Evolutionary conservation across 805 yeast species (phyloP).

Genomic region (Kluyveromyces nonfermentans): DNA sequence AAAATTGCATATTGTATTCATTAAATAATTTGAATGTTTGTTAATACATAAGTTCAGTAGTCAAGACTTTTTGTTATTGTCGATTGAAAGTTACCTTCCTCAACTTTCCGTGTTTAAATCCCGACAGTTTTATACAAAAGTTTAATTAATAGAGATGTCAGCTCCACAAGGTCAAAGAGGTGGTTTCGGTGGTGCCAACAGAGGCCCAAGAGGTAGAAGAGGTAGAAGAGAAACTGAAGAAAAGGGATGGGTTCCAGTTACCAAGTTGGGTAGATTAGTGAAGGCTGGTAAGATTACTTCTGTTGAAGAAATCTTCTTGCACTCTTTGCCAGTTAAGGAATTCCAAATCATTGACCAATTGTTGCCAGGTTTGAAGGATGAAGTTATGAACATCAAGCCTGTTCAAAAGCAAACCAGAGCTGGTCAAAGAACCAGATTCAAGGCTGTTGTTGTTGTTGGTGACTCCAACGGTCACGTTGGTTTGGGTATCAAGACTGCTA

Average conservation of each 20-base stretch:
- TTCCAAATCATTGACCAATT: constrained; percentile 96
- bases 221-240: constrained; percentile 82
- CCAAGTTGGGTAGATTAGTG: constrained; percentile 99
- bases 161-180: constrained; percentile 37
- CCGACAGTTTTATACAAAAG: constrained; percentile 30
- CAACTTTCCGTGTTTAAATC: constrained; percentile 44
- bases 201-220: constrained; percentile 55
- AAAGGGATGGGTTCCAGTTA: constrained; percentile 99
- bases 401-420: constrained; percentile 99
- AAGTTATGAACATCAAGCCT: constrained; percentile 99
- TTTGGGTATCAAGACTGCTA: constrained; percentile 99
- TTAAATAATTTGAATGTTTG: too few relatives aligned
- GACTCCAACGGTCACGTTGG: constrained; percentile 99
- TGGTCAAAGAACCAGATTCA: constrained; percentile 99
- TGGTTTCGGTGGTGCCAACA: constrained; percentile 46
- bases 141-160: constrained; percentile 28
- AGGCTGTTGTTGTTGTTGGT: constrained; percentile 99
- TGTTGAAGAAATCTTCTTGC: constrained; percentile 97
- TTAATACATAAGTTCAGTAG: too few relatives aligned
- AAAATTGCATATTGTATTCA: too few relatives aligned
- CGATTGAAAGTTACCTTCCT: constrained; percentile 48
- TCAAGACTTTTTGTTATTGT: constrained; percentile 17
- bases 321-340: constrained; percentile 99
- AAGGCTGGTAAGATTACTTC: constrained; percentile 96
- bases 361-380: constrained; percentile 93